phyloP scores from a whole-genome alignment of 805 yeast genomes.

The Teunomyces kruisii region DNA sequence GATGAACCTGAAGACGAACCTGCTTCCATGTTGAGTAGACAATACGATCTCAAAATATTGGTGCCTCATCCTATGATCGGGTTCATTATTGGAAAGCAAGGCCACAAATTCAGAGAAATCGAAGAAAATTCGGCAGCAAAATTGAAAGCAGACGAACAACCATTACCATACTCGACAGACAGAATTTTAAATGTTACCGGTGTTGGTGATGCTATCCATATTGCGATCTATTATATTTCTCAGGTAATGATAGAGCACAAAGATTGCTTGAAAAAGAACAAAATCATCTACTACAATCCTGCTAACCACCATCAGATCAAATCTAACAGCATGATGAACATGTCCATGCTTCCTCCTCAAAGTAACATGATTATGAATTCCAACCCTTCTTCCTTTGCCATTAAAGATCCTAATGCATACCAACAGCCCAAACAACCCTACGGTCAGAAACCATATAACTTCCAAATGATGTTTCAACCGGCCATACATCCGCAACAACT shows the following conservation, averaged over 20 bases:
- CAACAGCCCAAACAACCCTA: conserved; percentile 11
- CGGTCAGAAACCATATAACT: conserved; percentile 32
- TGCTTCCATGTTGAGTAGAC: conserved; percentile 53
- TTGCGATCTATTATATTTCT: conserved; percentile 73
- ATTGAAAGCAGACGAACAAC: conserved; percentile 68
- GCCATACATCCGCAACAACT: conserved; percentile 31
- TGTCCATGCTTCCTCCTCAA: conserved; percentile 22
- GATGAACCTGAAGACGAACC: conserved; percentile 68
- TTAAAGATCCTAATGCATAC: conserved; percentile 7
- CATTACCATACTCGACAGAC: conserved; percentile 76
- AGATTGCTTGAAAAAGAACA: conserved; percentile 50
- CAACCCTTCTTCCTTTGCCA: conserved; percentile 16
- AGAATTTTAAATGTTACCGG: conserved; percentile 69
- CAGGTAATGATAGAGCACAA: conserved; percentile 65
- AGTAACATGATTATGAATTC: conserved; percentile 16
- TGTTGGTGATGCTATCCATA: conserved; percentile 84
- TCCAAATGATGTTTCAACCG: conserved; percentile 43
- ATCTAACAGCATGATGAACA: conserved; percentile 17
- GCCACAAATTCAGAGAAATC: conserved; percentile 72
- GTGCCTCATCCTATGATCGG: conserved; percentile 83
- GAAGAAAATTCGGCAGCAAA: conserved; percentile 80
- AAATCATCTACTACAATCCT: conserved; percentile 60
- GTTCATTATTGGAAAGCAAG: conserved; percentile 75
- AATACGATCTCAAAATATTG: conserved; percentile 57
- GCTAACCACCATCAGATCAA: conserved; percentile 32